Evolutionary conservation across 2,329 filamentous ascomycete species (phyloP), one percentile per base, ranked within the genome.

Genomic region (Colletotrichum trifolii): DNA sequence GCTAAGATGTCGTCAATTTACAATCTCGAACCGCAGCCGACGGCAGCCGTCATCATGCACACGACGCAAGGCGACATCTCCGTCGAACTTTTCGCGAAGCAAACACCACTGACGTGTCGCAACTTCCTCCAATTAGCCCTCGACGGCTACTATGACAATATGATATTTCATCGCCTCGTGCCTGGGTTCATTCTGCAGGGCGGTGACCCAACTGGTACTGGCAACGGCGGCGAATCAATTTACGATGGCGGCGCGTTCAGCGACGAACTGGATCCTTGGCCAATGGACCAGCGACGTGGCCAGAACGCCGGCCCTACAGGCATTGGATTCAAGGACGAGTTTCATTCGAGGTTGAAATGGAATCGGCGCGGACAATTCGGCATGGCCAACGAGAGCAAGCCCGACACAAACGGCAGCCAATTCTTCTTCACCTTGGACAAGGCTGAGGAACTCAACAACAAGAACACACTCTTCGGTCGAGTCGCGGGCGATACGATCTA

Each of bases 111-210:
- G 67, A 91, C 96, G 34, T 94, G 91, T 74, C 93, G 95, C 71
- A 98, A 97, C 81, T 99, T 99, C 79, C 86, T 99, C 42, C 96
- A 99, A 77, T 91, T 94, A 73, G 96, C 93, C 75, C 87, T 97
- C 70, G 94, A 99, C 75, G 94, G 94, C 71, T 98, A 98, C 82
- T 99, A 98, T 82, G 90, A 93, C 72, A 89, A 91, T 74, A 97
- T 94, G 0, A 90, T 96, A 67, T 99, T 99, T 80, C 96, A 99
- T 80, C 92, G 96, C 33, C 84, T 98, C 6, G 90, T 97, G 0
- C 93, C 94, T 0, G 92, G 91, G 55, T 99, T 99, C 77, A 92
- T 99, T 68, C 82, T 98, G 10, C 96, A 99, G 74, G 96, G 95
- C 36, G 96, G 96, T 60, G 96, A 99, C 72, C 95, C 96, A 0